Evolutionary conservation across 306 rosid genomes (phyloP).

Genomic region (Pyrus betulifolia): DNA sequence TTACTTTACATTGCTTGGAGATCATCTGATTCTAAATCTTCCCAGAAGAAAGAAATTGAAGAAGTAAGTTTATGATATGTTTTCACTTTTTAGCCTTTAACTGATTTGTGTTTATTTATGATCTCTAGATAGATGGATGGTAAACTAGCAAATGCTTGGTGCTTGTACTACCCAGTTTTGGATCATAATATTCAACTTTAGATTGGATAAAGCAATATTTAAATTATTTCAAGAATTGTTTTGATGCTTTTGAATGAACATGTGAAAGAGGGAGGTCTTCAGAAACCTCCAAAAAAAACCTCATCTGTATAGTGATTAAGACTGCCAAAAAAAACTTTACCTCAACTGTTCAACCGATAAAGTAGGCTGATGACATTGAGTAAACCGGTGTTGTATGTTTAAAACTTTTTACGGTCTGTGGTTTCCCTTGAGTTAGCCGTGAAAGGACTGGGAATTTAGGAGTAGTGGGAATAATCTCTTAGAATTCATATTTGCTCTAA

Average conservation of each 20-base stretch:
- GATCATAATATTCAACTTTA: not conserved
- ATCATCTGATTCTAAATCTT: constrained; percentile 83
- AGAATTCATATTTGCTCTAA: not conserved
- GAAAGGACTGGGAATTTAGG: not conserved
- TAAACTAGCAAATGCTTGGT: not conserved
- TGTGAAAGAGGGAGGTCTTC: not conserved
- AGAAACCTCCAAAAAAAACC: not conserved
- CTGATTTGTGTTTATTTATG: not conserved
- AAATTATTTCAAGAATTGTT: too few relatives aligned
- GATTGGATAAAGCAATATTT: not conserved
- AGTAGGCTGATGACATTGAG: not conserved
- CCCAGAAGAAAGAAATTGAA: constrained; percentile 97
- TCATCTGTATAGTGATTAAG: not conserved
- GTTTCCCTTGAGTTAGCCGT: not conserved
- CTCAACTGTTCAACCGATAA: not conserved
- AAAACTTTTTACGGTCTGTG: not conserved
- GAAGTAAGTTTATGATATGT: constrained; percentile 45
- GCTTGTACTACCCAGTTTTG: not conserved
- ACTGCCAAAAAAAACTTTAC: not conserved
- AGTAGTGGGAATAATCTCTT: not conserved
- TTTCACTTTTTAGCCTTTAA: not conserved
- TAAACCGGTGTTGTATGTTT: not conserved
- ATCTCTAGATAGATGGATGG: not conserved
- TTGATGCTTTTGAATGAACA: not conserved
- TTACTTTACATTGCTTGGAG: constrained; percentile 97